Evolutionary conservation across 257 asterid genomes (phyloP), one percentile per base, ranked within the genome.

Genomic region (Solanum clarkiae): DNA sequence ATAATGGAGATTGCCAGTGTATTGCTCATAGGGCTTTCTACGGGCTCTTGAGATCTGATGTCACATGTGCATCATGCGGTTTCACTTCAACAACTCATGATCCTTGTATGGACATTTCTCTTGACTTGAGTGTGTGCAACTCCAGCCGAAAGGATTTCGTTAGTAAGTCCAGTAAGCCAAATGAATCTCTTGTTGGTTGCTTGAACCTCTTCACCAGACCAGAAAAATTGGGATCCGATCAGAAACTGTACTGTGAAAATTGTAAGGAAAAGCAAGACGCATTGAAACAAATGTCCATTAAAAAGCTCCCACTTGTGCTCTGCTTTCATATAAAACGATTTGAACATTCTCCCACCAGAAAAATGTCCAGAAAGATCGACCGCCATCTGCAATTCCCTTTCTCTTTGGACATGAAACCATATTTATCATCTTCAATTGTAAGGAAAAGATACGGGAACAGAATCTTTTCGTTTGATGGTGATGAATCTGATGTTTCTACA

Each of bases 31-130:
- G 95, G 17, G 90, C 93, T 79, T 95, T 95, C 86, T 94, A 95
- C 32, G 98, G 98, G 83, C 90, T 90, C 89, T 90, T 95, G 74
- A 91, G 98, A 88, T 95, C 98, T 26, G 98, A 95, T 71, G 97
- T 94, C 85, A 94, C 92, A 91, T 95, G 98, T 87, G 86, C 96
- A 54, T 92, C 95, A 72, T 95, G 98, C 83, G 98, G 98, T 51
- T 95, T 92, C 91, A 94, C 98, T 49, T 95, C 98, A n/a, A 94
- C 98, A 40, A 95, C 94, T 4, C 92, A 92, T 18, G 98, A 95
- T 89, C 97, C 98, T 13, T 94, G 98, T 87, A 88, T 94, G 66
- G 98, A 95, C 90, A 89, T 95, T 86, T 94, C 98, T 47, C 85
- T 94, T 88, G 98, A 93, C 92, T 89, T 95, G 91, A 89, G 85